Conservation (phyloP, 768 basidiomycete genomes). For the Coprinopsis marcescibilis region DNA sequence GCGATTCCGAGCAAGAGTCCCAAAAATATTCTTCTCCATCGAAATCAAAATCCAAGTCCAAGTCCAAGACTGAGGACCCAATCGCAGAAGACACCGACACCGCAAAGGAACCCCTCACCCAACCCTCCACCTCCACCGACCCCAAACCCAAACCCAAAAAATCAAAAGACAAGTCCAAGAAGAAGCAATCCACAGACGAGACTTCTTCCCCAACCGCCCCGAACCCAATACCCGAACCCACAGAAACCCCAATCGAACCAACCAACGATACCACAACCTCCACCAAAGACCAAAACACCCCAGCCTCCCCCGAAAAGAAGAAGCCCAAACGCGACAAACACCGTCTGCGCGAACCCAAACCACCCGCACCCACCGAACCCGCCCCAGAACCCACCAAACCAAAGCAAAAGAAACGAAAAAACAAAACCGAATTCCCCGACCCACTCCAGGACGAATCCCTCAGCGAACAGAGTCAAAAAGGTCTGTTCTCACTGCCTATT, state of each 20-base stretch:
- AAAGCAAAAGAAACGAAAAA: conserved; percentile 32
- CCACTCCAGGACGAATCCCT: conserved; percentile 34
- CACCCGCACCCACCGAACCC: neutral
- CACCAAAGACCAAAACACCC: conserved; percentile 7
- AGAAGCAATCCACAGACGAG: neutral
- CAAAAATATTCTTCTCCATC: too few relatives aligned
- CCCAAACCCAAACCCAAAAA: neutral
- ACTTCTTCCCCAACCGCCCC: neutral
- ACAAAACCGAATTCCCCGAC: conserved; percentile 39
- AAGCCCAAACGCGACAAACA: neutral
- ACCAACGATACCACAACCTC: conserved; percentile 2
- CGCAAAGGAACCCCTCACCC: too few relatives aligned
- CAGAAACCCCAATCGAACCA: neutral
- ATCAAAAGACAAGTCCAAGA: neutral
- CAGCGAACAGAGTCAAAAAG: conserved; percentile 35
- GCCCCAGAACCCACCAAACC: conserved; percentile 10
- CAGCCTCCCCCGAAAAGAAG: neutral
- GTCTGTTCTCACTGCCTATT: conserved; percentile 19
- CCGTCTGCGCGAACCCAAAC: neutral
- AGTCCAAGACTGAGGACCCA: neutral
- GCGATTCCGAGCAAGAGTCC: too few relatives aligned
- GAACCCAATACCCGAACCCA: neutral
- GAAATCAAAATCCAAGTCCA: too few relatives aligned
- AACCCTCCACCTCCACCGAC: neutral
- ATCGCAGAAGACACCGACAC: too few relatives aligned